phyloP scores from a whole-genome alignment of 1,284 basidiomycete genomes.

The Ganoderma multipileum region DNA sequence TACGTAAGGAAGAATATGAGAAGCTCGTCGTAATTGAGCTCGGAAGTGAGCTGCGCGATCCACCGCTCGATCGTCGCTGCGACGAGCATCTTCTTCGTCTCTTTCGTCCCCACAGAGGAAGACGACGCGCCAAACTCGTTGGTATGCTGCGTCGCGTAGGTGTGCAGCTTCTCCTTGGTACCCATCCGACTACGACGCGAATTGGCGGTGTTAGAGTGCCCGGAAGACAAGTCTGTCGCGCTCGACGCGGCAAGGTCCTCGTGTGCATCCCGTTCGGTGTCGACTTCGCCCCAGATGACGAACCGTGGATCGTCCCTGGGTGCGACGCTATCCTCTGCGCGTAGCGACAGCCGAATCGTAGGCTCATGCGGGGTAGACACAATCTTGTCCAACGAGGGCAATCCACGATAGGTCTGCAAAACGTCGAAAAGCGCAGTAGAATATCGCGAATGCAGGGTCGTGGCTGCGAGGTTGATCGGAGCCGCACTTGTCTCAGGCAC shows the following conservation, averaged over 20 bases:
- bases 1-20: conserved; percentile 90
- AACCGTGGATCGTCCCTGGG: conserved; percentile 87
- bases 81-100: conserved; percentile 62
- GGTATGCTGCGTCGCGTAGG: conserved; percentile 41
- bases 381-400: conserved; percentile 69
- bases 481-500: conserved; percentile 22
- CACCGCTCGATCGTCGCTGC: conserved; percentile 90
- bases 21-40: conserved; percentile 83
- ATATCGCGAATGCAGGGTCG: conserved; percentile 65
- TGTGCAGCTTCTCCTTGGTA: conserved; percentile 7
- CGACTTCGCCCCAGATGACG: conserved; percentile 83
- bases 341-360: conserved; percentile 71
- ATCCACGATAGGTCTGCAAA: conserved; percentile 79
- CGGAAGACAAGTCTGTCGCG: conserved; percentile 52
- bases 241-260: conserved; percentile 52
- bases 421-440: conserved; percentile 81
- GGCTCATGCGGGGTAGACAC: conserved; percentile 55
- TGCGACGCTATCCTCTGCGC: conserved; percentile 66
- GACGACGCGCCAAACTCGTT: conserved; percentile 37
- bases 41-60: conserved; percentile 88
- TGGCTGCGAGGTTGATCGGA: conserved; percentile 41
- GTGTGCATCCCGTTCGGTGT: conserved; percentile 47
- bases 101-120: conserved; percentile 29
- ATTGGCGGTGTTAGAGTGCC: conserved; percentile 40
- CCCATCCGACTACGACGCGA: conserved; percentile 26